Evolutionary conservation across 1,284 basidiomycete species (phyloP).

Genomic region (Moesziomyces sp.): DNA sequence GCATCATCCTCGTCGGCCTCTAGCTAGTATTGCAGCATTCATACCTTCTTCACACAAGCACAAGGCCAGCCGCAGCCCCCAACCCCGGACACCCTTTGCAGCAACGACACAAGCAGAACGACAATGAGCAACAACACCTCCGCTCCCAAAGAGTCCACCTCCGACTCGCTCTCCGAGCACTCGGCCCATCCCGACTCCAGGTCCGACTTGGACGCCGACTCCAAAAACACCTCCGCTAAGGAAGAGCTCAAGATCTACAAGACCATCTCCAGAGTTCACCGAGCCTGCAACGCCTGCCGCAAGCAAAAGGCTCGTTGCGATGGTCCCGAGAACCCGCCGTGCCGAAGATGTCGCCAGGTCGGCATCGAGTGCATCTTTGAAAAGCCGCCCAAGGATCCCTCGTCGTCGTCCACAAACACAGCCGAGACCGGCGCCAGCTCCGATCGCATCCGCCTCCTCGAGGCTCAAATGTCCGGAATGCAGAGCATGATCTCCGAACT

Average conservation of each 20-base stretch:
- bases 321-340: constrained; percentile 75
- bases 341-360: constrained; percentile 86
- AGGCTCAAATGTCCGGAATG: constrained; percentile 43
- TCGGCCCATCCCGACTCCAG: neutral
- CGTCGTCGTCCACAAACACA: neutral
- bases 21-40: neutral
- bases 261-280: constrained; percentile 45
- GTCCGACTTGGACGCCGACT: constrained; percentile 15
- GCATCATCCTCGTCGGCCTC: neutral
- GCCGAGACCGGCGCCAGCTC: constrained; percentile 71
- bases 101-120: neutral
- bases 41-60: neutral
- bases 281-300: constrained; percentile 54
- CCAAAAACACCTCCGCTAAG: constrained; percentile 4
- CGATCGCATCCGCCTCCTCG: constrained; percentile 30
- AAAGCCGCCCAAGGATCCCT: constrained; percentile 85
- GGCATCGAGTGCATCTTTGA: constrained; percentile 88
- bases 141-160: constrained; percentile 4
- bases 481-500: constrained; percentile 47
- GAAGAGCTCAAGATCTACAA: constrained; percentile 46
- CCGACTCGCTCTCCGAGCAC: constrained; percentile 4
- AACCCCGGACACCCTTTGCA: neutral
- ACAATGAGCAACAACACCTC: constrained; percentile 14
- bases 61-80: too few species aligned
- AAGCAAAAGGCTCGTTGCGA: constrained; percentile 52